phyloP scores from a whole-genome alignment of 192 early-diverging fungal genomes.

The Irineochytrium annulatum region DNA sequence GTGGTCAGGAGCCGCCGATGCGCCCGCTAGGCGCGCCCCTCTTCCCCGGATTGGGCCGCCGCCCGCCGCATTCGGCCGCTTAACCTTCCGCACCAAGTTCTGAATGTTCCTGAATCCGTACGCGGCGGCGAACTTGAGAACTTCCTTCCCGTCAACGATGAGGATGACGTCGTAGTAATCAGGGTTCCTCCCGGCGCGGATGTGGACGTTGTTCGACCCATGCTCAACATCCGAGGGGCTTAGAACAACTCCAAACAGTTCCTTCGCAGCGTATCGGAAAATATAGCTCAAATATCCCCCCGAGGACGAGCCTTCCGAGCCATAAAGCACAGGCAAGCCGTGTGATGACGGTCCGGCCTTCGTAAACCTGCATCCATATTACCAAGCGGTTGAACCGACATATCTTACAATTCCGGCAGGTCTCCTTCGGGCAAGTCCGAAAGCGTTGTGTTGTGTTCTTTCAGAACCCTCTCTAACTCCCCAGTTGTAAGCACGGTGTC shows the following conservation, averaged over 20 bases:
- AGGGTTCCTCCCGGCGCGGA: constrained; percentile 72
- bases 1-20: constrained; percentile 44
- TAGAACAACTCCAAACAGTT: constrained; percentile 68
- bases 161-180: constrained; percentile 70
- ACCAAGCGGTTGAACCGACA: too few relatives aligned
- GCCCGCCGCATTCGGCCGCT: constrained; percentile 45
- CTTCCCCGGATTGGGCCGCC: constrained; percentile 12
- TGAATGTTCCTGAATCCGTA: constrained; percentile 99
- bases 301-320: constrained; percentile 76
- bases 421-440: constrained; percentile 43
- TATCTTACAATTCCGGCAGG: constrained; percentile 31
- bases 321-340: constrained; percentile 36
- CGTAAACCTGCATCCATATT: constrained; percentile 22
- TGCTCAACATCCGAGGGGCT: constrained; percentile 50
- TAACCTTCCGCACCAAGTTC: constrained; percentile 95
- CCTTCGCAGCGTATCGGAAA: constrained; percentile 73
- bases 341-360: constrained; percentile 1
- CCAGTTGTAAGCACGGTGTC: constrained; percentile 95
- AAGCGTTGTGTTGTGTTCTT: constrained; percentile 52
- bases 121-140: constrained; percentile 77
- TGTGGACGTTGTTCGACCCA: constrained; percentile 48
- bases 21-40: neutral
- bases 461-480: constrained; percentile 85
- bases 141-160: constrained; percentile 15
- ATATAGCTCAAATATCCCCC: constrained; percentile 91